Evolutionary conservation across 495 filamentous ascomycete species (phyloP), one percentile per base, ranked within the genome.

Genomic region (Penicillium longicatenatum): DNA sequence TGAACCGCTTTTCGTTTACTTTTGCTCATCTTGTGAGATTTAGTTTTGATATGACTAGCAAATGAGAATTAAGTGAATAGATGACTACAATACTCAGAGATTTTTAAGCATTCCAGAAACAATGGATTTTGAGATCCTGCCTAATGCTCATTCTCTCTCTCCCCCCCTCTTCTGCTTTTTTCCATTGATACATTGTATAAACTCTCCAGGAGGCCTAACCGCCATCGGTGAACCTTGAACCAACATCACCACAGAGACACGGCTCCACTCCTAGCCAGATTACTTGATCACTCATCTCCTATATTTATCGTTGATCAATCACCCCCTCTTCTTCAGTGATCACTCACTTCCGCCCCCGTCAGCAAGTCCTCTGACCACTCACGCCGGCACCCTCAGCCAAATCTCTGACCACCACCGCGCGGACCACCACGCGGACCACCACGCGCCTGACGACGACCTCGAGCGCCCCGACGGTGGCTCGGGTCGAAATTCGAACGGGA

Each of bases 341-440:
- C 1, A 26, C 1, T 26, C 26, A 26, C 1, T 6, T 6, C 26
- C 4, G 4, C 26, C 26, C 3, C 26, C 1, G 26, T 6, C 26
- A 26, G 4, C 4, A 0, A 26, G 26, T n/a, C n/a, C 26, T 26
- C 26, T 5, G 1, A 26, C 26, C 7, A n/a, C n/a, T 26, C 26
- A 4, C 26, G n/a, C 26, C 26, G 0, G 26, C 31, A 3, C 8
- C 31, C 12, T 35, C 31, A 35, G 7, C 31, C 31, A 35, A 35
- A 35, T 3, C 31, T 35, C 31, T 51, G 42, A 33, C 64, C 49
- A 6, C 66, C 61, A 41, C 62, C 43, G n/a, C 64, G 59, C 39
- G 64, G 60, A 35, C 65, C 64, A 21, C 68, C 37, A 41, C 63
- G 55, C 35, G 65, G 54, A 11, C 63, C 54, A 17, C 65, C 61